Evolutionary conservation across 208 protist species (phyloP), one percentile per base, ranked within the genome.

Genomic region (Polymyxa betae): DNA sequence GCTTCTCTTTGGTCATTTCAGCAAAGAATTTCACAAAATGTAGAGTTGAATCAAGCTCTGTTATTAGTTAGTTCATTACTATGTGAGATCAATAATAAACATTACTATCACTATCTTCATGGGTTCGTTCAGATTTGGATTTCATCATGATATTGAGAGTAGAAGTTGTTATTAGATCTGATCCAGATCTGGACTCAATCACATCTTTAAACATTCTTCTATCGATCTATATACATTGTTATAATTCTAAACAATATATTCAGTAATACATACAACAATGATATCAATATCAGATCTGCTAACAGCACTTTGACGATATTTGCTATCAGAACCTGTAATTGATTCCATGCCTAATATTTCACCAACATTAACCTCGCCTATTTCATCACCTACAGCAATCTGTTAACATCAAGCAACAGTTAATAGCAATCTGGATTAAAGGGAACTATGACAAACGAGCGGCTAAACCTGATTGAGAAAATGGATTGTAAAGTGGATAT

Each of bases 21-120:
- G 72, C n/a, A 43, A 82, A 82, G 72, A 82, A 35, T n/a, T 82
- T 82, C 72, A 82, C 72, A 5, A 82, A 35, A 5, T 82, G 5
- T n/a, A 82, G n/a, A 5, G 72, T 35, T 82, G 12, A 45, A 5
- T 43, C 5, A 43, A 45, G 72, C 72, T 82, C 16, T 82, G 72
- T 60, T 24, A 5, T 29, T 24, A 60, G 5, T 60, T 24, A 29
- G 49, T 60, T 24, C 5, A 60, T 5, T 29, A 24, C 24, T 5
- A 24, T 29, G 24, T 5, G 12, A 60, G 5, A 60, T 29, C 49
- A 60, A 60, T 60, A 24, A 5, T 29, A 5, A 60, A 5, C 49
- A 60, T 60, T 29, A 60, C 49, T 60, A 24, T 60, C 24, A 5
- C 5, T 5, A 60, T 60, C 49, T 60, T 60, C 49, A 60, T 60